These are phyloP conservation scores for Coniosporium apollinis DNA, from an alignment of 495 filamentous ascomycete species.

Conservation along the genomic window DNA sequence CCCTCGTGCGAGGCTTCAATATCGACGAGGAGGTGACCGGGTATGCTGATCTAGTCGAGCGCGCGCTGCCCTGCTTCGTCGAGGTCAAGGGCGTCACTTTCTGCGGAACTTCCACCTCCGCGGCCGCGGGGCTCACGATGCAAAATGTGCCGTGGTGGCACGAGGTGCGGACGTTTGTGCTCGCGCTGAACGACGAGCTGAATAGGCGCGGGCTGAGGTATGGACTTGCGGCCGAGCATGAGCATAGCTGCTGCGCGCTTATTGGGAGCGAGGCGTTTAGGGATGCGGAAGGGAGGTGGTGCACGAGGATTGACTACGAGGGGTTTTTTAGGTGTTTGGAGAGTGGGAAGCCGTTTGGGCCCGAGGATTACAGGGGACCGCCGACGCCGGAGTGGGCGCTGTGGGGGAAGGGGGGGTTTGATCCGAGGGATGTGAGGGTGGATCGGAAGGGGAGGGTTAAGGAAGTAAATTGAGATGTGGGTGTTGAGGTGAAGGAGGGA, in stretches of 20 bases:
- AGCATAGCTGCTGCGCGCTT: conserved; percentile 82
- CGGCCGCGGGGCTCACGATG: conserved; percentile 77
- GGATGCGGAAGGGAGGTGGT: conserved; percentile 58
- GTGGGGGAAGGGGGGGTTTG: conserved; percentile 90
- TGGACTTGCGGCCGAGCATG: conserved; percentile 86
- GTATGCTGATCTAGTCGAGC: conserved; percentile 76
- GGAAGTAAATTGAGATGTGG: too few relatives aligned
- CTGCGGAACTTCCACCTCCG: conserved; percentile 73
- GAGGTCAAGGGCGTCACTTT: conserved; percentile 96
- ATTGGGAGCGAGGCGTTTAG: conserved; percentile 52
- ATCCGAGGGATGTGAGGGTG: conserved; percentile 75
- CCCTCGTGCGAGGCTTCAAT: conserved; percentile 92
- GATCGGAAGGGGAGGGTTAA: conserved; percentile 52
- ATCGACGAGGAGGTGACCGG: conserved; percentile 82
- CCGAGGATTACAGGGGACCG: conserved; percentile 77
- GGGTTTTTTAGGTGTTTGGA: conserved; percentile 77
- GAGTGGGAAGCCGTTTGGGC: conserved; percentile 48
- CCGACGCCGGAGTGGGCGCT: conserved; percentile 81
- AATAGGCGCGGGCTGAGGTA: conserved; percentile 53
- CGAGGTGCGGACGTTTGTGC: conserved; percentile 69
- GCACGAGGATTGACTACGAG: conserved; percentile 78
- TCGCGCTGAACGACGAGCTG: conserved; percentile 49
- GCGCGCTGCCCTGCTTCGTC: conserved; percentile 72
- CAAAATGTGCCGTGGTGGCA: conserved; percentile 89
- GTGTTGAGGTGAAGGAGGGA: too few relatives aligned